These are phyloP conservation scores for Kluyveromyces sp. DNA, from an alignment of 1,139 yeast species.

Conservation along the genomic window DNA sequence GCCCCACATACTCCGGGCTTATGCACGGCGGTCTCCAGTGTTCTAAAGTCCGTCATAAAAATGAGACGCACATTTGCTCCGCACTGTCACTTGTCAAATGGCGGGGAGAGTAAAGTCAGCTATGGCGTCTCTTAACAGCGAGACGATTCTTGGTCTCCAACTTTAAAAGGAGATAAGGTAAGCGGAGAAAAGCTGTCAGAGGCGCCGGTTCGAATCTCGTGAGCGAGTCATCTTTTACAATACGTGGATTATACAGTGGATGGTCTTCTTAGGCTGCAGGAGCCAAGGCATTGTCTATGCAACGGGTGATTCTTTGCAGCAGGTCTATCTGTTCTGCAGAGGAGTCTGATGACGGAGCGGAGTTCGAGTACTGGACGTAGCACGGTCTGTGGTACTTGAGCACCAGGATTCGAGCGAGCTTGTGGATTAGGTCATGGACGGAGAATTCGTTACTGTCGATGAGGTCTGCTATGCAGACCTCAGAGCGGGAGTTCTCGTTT, in stretches of 20 bases:
- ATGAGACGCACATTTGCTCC: too few species aligned
- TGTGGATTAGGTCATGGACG: conserved; percentile 25
- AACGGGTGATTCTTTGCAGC: conserved; percentile 16
- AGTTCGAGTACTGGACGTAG: conserved; percentile 26
- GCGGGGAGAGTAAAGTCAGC: too few species aligned
- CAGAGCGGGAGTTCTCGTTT: conserved; percentile 8
- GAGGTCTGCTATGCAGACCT: conserved; percentile 15
- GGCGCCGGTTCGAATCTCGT: background rate
- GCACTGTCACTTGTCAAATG: background rate
- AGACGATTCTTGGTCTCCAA: too few species aligned
- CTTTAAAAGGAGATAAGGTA: background rate
- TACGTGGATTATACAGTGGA: background rate
- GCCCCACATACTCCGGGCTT: too few species aligned
- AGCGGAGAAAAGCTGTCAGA: background rate
- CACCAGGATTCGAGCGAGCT: conserved; percentile 22
- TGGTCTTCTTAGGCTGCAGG: too few species aligned
- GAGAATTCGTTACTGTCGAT: conserved; percentile 23
- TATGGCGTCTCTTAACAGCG: too few species aligned
- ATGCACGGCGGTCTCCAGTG: background rate
- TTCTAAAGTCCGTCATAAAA: background rate
- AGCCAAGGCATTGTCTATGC: conserved; percentile 8
- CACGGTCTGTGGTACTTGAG: conserved; percentile 24
- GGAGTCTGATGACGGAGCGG: conserved; percentile 8
- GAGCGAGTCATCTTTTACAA: background rate
- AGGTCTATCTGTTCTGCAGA: conserved; percentile 18